These are phyloP conservation scores for Lichtheimia ramosa DNA, from an alignment of 371 early-diverging fungal genomes.

Conservation along the genomic window DNA sequence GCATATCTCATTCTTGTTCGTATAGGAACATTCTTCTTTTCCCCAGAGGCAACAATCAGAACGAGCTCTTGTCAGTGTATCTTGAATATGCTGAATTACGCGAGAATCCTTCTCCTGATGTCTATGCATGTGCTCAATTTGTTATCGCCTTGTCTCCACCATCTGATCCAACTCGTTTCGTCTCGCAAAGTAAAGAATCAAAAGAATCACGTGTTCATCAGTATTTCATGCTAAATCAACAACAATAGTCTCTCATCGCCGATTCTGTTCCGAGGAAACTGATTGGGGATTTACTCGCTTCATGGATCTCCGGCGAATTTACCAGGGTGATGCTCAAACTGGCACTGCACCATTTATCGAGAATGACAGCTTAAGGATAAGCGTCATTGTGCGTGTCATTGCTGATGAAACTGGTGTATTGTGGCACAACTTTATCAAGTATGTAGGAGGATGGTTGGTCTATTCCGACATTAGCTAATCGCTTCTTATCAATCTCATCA, in stretches of 20 bases:
- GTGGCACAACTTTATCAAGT: slow-evolving; percentile 92
- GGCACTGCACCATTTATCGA: slow-evolving; percentile 15
- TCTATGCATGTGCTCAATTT: slow-evolving; percentile 77
- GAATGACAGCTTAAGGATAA: slow-evolving; percentile 13
- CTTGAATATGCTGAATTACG: slow-evolving; percentile 74
- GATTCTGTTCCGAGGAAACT: slow-evolving; percentile 73
- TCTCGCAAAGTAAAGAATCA: slow-evolving; percentile 47
- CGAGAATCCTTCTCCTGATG: slow-evolving; percentile 34
- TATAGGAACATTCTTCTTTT: slow-evolving; percentile 85
- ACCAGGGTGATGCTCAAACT: slow-evolving; percentile 10
- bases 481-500: slow-evolving; percentile 16
- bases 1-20: background rate
- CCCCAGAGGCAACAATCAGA: slow-evolving; percentile 84
- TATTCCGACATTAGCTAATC: background rate
- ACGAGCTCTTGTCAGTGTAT: slow-evolving; percentile 76
- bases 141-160: slow-evolving; percentile 71
- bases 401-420: slow-evolving; percentile 90
- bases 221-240: background rate
- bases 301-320: slow-evolving; percentile 39
- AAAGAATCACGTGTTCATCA: background rate
- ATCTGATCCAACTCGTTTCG: slow-evolving; percentile 57
- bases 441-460: slow-evolving; percentile 10
- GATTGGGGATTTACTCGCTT: slow-evolving; percentile 93
- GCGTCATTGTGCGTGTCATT: slow-evolving; percentile 57
- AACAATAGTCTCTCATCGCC: slow-evolving; percentile 66